Percentiles rank a stretch among this genome's conserved stretches.
Conservation (phyloP, 495 filamentous ascomycete genomes). For the Stereocaulon alpinum region DNA sequence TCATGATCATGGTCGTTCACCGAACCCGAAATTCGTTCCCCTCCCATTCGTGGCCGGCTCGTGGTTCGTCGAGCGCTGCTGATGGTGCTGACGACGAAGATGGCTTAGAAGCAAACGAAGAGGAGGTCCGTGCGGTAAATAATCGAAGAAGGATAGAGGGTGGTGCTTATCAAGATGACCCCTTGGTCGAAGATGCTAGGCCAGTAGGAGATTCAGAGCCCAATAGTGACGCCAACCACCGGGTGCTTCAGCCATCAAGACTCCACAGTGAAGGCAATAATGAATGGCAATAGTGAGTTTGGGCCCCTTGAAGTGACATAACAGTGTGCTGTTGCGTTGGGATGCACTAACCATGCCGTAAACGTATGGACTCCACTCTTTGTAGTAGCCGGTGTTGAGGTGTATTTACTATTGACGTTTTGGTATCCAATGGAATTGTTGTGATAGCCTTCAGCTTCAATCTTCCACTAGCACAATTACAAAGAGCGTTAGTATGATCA, state of each 20-base stretch:
- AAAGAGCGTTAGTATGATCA: neutral
- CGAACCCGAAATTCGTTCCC: slow-evolving; percentile 16
- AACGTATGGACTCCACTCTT: no score
- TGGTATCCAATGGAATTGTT: neutral
- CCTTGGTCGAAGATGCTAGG: neutral
- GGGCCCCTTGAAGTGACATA: no score
- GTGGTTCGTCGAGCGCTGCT: neutral
- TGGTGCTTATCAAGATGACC: slow-evolving; percentile 23
- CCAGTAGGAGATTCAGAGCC: neutral
- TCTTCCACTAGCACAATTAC: slow-evolving; percentile 6
- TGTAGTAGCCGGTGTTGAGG: no score
- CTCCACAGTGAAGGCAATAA: slow-evolving; percentile 22
- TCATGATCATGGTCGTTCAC: slow-evolving; percentile 12
- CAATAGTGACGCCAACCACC: neutral
- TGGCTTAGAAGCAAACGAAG: slow-evolving; percentile 12
- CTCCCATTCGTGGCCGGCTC: slow-evolving; percentile 7
- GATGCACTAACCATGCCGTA: no score
- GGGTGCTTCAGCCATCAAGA: slow-evolving; percentile 22
- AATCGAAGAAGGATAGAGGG: slow-evolving; percentile 20
- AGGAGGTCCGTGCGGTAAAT: slow-evolving; percentile 12
- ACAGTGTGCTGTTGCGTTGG: no score
- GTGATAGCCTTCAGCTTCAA: neutral
- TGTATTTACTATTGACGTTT: no score
- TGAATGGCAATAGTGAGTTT: slow-evolving; percentile 20
- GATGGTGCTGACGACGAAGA: slow-evolving; percentile 10